Conservation (phyloP, 306 rosid species). For the Purshia tridentata region DNA sequence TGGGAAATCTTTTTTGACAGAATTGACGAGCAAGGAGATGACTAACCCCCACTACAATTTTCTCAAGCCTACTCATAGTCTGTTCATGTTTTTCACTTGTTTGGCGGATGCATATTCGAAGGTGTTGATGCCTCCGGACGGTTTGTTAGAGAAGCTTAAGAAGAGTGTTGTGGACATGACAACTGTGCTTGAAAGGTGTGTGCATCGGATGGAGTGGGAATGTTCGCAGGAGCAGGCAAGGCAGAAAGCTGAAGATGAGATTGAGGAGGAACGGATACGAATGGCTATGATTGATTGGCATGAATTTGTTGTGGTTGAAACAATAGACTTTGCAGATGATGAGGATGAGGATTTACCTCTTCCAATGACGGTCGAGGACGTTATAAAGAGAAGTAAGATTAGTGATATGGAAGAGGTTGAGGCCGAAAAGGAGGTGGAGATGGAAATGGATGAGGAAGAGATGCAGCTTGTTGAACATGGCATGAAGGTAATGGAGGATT, state of each 20-base stretch:
- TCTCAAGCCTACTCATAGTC: conserved; percentile 91
- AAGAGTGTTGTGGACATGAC: conserved; percentile 82
- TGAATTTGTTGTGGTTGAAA: conserved; percentile 95
- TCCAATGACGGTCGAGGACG: conserved; percentile 95
- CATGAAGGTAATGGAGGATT: conserved; percentile 67
- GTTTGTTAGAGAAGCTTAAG: conserved; percentile 73
- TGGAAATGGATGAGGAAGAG: conserved; percentile 99
- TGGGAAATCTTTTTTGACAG: conserved; percentile 89
- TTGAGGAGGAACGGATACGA: conserved; percentile 84
- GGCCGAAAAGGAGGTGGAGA: conserved; percentile 86
- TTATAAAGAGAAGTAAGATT: conserved; percentile 84
- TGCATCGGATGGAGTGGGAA: conserved; percentile 90
- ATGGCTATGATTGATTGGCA: conserved; percentile 99
- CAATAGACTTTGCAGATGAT: conserved; percentile 90
- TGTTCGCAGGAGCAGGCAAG: conserved; percentile 94
- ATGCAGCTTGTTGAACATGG: conserved; percentile 95
- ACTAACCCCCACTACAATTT: conserved; percentile 90
- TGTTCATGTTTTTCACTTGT: conserved; percentile 91
- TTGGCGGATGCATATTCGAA: conserved; percentile 92
- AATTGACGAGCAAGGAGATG: conserved; percentile 87
- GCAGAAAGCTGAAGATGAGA: conserved; percentile 90
- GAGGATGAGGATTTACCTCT: conserved; percentile 95
- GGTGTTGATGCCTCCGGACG: conserved; percentile 91
- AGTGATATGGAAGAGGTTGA: conserved; percentile 69
- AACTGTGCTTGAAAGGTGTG: conserved; percentile 85